phyloP scores from a whole-genome alignment of 1,139 yeast genomes.

The Diutina neorugosa region DNA sequence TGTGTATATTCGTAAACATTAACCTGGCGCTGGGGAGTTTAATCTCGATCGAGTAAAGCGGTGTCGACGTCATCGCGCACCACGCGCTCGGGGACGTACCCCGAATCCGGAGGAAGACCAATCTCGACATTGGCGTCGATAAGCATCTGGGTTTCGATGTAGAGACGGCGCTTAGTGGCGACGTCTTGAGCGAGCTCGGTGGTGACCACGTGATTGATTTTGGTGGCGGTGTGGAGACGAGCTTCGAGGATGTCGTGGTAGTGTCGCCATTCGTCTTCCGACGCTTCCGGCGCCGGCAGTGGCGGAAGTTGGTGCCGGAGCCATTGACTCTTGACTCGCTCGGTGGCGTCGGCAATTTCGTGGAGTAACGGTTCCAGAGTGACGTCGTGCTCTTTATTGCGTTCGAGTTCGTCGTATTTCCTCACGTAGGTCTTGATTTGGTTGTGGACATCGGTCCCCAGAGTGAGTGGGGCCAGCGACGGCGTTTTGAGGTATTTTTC shows the following conservation, averaged over 20 bases:
- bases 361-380: neutral
- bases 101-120: neutral
- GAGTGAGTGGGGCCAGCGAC: neutral
- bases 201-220: constrained; percentile 2
- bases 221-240: neutral
- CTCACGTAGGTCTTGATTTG: neutral
- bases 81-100: constrained; percentile 3
- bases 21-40: too few relatives aligned
- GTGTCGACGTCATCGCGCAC: neutral
- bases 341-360: neutral
- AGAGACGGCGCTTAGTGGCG: neutral
- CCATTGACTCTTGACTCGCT: neutral
- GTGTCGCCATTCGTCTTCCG: neutral
- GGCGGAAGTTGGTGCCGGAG: neutral
- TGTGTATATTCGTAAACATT: too few relatives aligned
- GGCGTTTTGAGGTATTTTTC: constrained; percentile 13
- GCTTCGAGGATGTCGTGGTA: neutral
- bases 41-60: neutral
- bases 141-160: neutral
- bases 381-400: neutral
- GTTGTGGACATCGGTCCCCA: neutral
- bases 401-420: neutral
- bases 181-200: neutral
- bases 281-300: neutral
- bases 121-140: neutral